Conservation (phyloP, 2,329 filamentous ascomycete species). For the Ciborinia camelliae region DNA sequence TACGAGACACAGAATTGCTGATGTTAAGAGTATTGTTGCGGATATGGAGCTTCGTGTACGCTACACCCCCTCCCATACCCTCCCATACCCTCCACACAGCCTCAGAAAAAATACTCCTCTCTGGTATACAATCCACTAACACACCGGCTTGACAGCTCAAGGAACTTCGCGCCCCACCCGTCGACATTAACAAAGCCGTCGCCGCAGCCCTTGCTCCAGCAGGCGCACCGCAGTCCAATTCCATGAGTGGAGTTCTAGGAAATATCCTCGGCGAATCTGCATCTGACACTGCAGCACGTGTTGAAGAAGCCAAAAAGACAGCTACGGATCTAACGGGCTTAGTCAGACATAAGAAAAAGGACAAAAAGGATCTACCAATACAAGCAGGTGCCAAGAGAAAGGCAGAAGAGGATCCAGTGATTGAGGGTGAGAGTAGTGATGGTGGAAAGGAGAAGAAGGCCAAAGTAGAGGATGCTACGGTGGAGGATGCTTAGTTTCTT, state of each 20-base stretch:
- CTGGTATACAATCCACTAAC: slow-evolving; percentile 20
- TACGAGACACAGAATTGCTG: slow-evolving; percentile 59
- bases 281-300: slow-evolving; percentile 57
- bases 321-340: slow-evolving; percentile 70
- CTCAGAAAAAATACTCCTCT: too few species aligned
- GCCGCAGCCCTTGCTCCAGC: slow-evolving; percentile 40
- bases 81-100: too few species aligned
- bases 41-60: slow-evolving; percentile 59
- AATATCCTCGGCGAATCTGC: slow-evolving; percentile 60
- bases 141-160: slow-evolving; percentile 48
- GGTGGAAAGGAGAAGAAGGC: slow-evolving; percentile 36
- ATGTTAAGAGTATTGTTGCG: slow-evolving; percentile 73
- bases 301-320: slow-evolving; percentile 59
- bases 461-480: slow-evolving; percentile 30
- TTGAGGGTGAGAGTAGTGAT: slow-evolving; percentile 15
- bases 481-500: neutral
- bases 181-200: slow-evolving; percentile 55
- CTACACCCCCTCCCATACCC: too few species aligned
- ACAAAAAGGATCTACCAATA: slow-evolving; percentile 39
- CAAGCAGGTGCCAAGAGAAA: slow-evolving; percentile 51
- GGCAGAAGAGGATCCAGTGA: slow-evolving; percentile 43
- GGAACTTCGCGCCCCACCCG: slow-evolving; percentile 64
- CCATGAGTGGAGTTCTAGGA: slow-evolving; percentile 58
- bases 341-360: slow-evolving; percentile 62
- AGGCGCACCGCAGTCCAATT: slow-evolving; percentile 36